Evolutionary conservation across 2,329 filamentous ascomycete genomes (phyloP), one percentile per base, ranked within the genome.

Genomic region (Cryoendolithus antarcticus): DNA sequence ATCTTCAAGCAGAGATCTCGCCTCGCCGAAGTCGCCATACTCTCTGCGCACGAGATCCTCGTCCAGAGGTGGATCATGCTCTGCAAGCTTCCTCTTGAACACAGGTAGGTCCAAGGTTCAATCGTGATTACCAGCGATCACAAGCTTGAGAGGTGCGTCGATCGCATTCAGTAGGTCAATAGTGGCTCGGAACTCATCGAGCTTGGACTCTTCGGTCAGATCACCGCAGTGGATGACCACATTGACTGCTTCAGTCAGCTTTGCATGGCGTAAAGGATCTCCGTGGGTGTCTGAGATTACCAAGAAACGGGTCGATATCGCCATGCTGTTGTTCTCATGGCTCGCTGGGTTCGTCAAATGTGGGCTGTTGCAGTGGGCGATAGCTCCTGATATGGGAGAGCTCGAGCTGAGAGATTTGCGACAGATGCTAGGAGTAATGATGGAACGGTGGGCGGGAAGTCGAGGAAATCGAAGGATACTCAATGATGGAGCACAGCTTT

Each of bases 221-320:
- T 65, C 60, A 3, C 62, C 63, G 36, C 58, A 62, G 39, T 66
- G 59, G 3, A 66, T 52, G 1, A 62, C 46, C 4, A 65, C 55
- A 38, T 65, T 60, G n/a, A 45, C 48, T 10, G 30, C 8, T 3
- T 13, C 13, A 2, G 33, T 24, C 4, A 31, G 13, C 4, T 41
- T 38, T 24, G 40, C 32, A 13, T 45, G 34, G 1, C 39, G 42
- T 8, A 50, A 24, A 4, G 33, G 37, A 4, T 48, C 44, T 21
- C 47, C 48, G 30, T 55, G 52, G 13, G 51, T 53, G 32, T 55
- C 51, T 15, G 51, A 53, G 13, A 53, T 38, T 34, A 55, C 30
- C 8, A 53, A 30, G 32, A 52, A 41, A n/a, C 44, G 38, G 2
- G 47, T 51, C 19, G 19, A 21, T 21, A 21, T 21, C 19, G 19